Evolutionary conservation across 169 alveolate genomes (phyloP).

Genomic region (Plasmodium gonderi): DNA sequence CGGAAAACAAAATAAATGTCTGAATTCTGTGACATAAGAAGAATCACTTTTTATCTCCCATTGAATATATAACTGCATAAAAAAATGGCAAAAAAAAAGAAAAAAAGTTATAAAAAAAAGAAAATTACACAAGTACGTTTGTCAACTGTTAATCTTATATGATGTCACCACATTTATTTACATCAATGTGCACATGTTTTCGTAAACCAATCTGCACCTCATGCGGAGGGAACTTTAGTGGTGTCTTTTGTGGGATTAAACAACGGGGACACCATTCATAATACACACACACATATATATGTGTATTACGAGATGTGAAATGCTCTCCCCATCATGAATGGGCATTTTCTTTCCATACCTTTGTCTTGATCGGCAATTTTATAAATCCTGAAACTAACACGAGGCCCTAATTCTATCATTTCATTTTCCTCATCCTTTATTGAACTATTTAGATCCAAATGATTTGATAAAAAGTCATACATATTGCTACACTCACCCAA

Average conservation of each 20-base stretch:
- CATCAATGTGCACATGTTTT: too few species aligned
- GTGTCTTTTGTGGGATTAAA: too few species aligned
- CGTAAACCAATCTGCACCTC: too few species aligned
- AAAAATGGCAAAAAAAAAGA: neutral
- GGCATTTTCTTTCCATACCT: slow-evolving; percentile 4
- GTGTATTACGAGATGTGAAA: neutral
- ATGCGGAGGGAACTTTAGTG: too few species aligned
- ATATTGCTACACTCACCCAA: slow-evolving; percentile 8
- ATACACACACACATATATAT: too few species aligned
- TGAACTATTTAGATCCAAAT: neutral
- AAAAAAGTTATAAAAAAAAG: neutral
- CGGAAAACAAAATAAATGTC: neutral
- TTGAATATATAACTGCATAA: slow-evolving; percentile 32
- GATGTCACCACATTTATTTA: too few species aligned
- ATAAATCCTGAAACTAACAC: slow-evolving; percentile 40
- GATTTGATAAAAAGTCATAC: slow-evolving; percentile 35
- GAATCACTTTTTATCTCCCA: slow-evolving; percentile 1
- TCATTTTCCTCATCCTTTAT: slow-evolving; percentile 5
- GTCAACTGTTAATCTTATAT: too few species aligned
- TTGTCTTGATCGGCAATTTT: slow-evolving; percentile 67
- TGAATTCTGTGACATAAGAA: neutral
- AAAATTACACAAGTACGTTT: neutral
- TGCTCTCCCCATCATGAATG: neutral
- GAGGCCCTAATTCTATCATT: slow-evolving; percentile 72
- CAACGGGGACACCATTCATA: too few species aligned